A percentile compares a stretch with the other conserved stretches of the same genome.
Evolutionary conservation across 2,329 filamentous ascomycete species (phyloP).

Genomic region (Diaporthe aspalathi): DNA sequence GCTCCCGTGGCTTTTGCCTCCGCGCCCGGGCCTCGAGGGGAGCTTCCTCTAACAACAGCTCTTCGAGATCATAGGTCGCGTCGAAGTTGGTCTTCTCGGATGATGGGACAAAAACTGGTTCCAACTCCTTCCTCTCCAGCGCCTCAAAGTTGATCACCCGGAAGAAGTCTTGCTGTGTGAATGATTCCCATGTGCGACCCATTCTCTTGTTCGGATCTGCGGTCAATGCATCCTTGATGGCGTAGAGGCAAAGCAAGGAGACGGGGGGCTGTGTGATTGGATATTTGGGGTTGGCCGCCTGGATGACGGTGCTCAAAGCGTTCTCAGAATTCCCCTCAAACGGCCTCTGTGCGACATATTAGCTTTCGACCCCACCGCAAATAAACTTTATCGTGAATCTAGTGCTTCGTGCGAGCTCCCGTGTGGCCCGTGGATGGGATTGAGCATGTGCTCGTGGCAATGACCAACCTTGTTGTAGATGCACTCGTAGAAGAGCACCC

Average conservation of each 20-base stretch:
- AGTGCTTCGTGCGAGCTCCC: constrained; percentile 23
- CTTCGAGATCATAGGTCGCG: constrained; percentile 96
- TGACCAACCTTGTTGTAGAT: constrained; percentile 92
- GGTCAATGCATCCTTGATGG: constrained; percentile 85
- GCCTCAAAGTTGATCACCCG: constrained; percentile 84
- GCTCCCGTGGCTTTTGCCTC: constrained; percentile 92
- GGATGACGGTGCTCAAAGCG: constrained; percentile 81
- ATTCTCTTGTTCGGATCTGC: constrained; percentile 84
- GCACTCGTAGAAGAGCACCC: constrained; percentile 98
- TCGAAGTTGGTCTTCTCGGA: constrained; percentile 99
- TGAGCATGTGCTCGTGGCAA: constrained; percentile 6
- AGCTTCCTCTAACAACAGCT: constrained; percentile 91
- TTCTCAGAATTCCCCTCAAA: constrained; percentile 92
- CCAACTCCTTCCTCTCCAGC: constrained; percentile 86
- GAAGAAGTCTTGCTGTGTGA: constrained; percentile 92
- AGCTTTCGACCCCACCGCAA: constrained; percentile 42
- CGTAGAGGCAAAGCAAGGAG: constrained; percentile 86
- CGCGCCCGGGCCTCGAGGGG: constrained; percentile 92
- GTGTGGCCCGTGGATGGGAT: neutral
- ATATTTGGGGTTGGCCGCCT: constrained; percentile 84
- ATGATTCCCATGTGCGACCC: constrained; percentile 87
- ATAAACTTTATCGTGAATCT: constrained; percentile 25
- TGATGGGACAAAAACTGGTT: constrained; percentile 91
- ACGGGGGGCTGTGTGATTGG: constrained; percentile 94
- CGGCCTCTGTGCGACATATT: constrained; percentile 72